These are phyloP conservation scores for Apiotrichum gamsii DNA, from an alignment of 1,284 basidiomycete genomes.

Conservation along the genomic window DNA sequence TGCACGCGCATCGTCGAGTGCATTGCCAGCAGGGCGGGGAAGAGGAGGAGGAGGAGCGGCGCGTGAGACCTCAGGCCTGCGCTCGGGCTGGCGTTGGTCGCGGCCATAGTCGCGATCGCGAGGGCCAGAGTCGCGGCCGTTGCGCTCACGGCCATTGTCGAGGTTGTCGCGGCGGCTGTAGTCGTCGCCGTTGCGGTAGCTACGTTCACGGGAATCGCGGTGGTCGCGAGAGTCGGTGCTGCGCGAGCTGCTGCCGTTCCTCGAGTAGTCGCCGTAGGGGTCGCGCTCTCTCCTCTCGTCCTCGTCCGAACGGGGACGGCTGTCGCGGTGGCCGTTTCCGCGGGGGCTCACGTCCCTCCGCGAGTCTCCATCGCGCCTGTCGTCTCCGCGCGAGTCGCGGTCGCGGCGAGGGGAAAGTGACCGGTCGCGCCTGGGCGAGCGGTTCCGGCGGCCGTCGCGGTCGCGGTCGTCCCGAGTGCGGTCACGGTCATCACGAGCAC, in stretches of 20 bases:
- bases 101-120: constrained; percentile 35
- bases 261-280: background rate
- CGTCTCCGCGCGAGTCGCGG: constrained; percentile 10
- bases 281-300: background rate
- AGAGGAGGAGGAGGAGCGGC: background rate
- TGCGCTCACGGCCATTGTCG: background rate
- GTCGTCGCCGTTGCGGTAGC: background rate
- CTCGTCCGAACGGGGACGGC: background rate
- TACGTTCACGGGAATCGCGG: background rate
- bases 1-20: constrained; percentile 58
- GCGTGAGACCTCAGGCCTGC: constrained; percentile 19
- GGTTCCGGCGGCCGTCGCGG: constrained; percentile 26
- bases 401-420: constrained; percentile 5
- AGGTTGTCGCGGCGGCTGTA: background rate
- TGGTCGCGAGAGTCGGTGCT: background rate
- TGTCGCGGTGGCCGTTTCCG: background rate
- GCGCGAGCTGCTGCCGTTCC: background rate
- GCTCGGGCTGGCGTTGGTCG: constrained; percentile 21
- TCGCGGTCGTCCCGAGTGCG: background rate
- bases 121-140: background rate
- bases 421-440: constrained; percentile 1
- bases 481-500: too few relatives aligned
- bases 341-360: constrained; percentile 21
- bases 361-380: background rate
- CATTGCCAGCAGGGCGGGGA: background rate